phyloP scores from a whole-genome alignment of 1,284 basidiomycete species.

The Trichosporon inkin region DNA sequence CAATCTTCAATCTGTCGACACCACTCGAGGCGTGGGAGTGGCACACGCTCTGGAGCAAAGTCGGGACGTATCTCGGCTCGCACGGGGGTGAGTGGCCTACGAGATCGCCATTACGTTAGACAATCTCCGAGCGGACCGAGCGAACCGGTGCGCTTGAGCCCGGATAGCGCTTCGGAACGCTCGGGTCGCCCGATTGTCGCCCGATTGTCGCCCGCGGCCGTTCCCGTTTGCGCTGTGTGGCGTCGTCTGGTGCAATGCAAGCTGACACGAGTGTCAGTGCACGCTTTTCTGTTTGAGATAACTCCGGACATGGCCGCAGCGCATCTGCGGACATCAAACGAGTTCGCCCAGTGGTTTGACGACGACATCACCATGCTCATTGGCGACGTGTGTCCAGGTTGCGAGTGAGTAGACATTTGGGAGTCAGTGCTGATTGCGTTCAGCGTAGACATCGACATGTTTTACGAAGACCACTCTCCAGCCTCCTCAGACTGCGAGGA shows the following conservation, averaged over 20 bases:
- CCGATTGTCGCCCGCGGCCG: no score
- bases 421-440: not conserved
- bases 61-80: slow-evolving; percentile 1
- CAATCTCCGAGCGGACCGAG: no score
- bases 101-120: no score
- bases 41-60: slow-evolving; percentile 1
- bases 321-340: not conserved
- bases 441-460: slow-evolving; percentile 3
- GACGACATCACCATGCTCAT: slow-evolving; percentile 6
- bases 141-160: no score
- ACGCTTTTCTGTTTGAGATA: slow-evolving; percentile 4
- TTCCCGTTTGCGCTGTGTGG: no score
- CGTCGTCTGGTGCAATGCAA: no score
- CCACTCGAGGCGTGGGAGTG: slow-evolving; percentile 6
- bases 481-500: slow-evolving; percentile 1
- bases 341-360: slow-evolving; percentile 5
- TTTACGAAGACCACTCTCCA: slow-evolving; percentile 3
- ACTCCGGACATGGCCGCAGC: slow-evolving; percentile 2
- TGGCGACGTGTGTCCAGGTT: not conserved
- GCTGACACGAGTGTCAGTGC: not conserved
- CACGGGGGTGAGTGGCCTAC: slow-evolving; percentile 2
- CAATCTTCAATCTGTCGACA: slow-evolving; percentile 5
- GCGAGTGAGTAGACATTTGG: not conserved
- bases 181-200: not conserved
- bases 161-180: not conserved